A percentile compares a stretch with the other conserved stretches of the same genome.
Evolutionary conservation across 805 yeast species (phyloP).

Genomic region (Myxozyma udenii): DNA sequence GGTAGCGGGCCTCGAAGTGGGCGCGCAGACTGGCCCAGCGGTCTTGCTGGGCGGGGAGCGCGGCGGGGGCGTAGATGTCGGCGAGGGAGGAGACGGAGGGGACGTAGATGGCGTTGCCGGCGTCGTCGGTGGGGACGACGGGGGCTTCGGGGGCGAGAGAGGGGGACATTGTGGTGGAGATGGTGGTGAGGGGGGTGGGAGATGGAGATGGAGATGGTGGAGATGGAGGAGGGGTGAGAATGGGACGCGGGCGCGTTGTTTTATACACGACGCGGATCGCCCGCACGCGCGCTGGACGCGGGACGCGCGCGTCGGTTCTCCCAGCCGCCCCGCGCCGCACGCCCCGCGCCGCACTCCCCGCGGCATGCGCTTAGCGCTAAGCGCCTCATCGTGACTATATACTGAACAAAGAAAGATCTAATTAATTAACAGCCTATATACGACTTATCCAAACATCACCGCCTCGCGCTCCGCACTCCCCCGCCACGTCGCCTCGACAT

Average conservation of each 20-base stretch:
- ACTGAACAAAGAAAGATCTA: neutral
- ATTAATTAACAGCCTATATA: neutral
- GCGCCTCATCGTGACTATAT: neutral
- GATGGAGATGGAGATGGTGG: neutral
- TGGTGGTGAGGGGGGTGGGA: neutral
- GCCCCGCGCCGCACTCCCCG: neutral
- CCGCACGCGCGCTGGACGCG: neutral
- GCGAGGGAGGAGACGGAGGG: slow-evolving; percentile 12
- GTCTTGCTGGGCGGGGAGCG: slow-evolving; percentile 6
- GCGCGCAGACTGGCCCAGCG: slow-evolving; percentile 10
- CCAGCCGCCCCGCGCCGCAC: neutral
- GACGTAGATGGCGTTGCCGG: neutral
- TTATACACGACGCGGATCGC: neutral
- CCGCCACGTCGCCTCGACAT: slow-evolving; percentile 24
- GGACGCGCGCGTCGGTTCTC: neutral
- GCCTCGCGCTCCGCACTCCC: slow-evolving; percentile 11
- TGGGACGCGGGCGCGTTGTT: neutral
- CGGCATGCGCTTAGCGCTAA: neutral
- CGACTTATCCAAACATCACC: slow-evolving; percentile 20
- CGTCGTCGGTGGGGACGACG: too few relatives aligned
- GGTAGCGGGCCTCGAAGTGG: slow-evolving; percentile 6
- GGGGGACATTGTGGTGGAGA: slow-evolving; percentile 5
- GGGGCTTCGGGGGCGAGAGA: slow-evolving; percentile 4
- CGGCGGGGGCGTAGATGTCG: slow-evolving; percentile 8
- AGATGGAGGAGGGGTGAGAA: too few relatives aligned